A percentile compares a stretch with the other conserved stretches of the same genome.
Conservation (phyloP, 2,329 filamentous ascomycete genomes). For the Cladophialophora exuberans region DNA sequence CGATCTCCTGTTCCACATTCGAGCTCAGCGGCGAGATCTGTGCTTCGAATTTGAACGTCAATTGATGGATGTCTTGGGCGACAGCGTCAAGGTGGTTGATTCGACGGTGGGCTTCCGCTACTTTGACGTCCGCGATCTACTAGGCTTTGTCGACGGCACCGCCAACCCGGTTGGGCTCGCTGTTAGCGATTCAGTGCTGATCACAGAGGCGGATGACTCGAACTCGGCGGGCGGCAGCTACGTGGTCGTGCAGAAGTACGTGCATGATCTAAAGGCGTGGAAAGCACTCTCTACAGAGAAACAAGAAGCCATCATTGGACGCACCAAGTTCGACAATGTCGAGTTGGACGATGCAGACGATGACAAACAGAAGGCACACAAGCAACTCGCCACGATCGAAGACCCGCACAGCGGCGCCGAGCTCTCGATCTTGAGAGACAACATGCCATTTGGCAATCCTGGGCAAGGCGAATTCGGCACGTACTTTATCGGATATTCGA, state of each 20-base stretch:
- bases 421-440: constrained; percentile 59
- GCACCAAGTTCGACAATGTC: constrained; percentile 61
- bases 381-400: constrained; percentile 58
- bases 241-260: constrained; percentile 63
- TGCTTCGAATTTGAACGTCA: constrained; percentile 64
- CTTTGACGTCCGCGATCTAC: constrained; percentile 61
- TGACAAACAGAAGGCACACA: constrained; percentile 56
- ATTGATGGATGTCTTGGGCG: constrained; percentile 54
- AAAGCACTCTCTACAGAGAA: constrained; percentile 50
- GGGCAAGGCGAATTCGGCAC: constrained; percentile 58
- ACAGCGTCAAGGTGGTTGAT: constrained; percentile 54
- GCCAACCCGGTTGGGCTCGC: constrained; percentile 58
- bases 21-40: constrained; percentile 59
- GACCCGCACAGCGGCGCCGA: constrained; percentile 54
- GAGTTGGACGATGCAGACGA: constrained; percentile 57
- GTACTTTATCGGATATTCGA: constrained; percentile 62
- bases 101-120: constrained; percentile 62
- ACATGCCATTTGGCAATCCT: constrained; percentile 64
- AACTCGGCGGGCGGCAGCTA: constrained; percentile 55
- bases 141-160: constrained; percentile 64
- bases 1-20: constrained; percentile 63
- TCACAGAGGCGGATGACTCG: constrained; percentile 48
- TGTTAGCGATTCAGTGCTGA: constrained; percentile 48
- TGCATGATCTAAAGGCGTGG: constrained; percentile 58
- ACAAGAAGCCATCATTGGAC: constrained; percentile 61